A percentile compares a stretch with the other conserved stretches of the same genome.
These are phyloP conservation scores for Yamadazyma blattariae DNA, from an alignment of 1,139 yeast genomes.

Conservation along the genomic window DNA sequence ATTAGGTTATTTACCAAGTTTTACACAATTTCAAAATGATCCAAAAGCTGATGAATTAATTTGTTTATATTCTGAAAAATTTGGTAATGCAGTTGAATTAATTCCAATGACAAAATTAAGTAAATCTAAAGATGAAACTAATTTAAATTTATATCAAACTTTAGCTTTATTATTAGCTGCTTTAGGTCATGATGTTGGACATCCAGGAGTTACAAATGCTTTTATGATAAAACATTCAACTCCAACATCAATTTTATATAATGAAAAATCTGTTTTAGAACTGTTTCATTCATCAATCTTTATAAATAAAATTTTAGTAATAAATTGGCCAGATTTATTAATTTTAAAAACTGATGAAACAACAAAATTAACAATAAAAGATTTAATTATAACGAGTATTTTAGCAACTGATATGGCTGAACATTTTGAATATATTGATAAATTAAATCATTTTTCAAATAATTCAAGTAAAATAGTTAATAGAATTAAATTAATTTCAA, in stretches of 20 bases:
- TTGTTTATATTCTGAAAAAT: constrained; percentile 13
- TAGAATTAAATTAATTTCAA: constrained; percentile 50
- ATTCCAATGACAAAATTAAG: constrained; percentile 12
- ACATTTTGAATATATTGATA: constrained; percentile 71
- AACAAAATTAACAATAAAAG: constrained; percentile 20
- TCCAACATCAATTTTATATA: constrained; percentile 62
- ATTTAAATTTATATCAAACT: constrained; percentile 46
- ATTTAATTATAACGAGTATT: constrained; percentile 46
- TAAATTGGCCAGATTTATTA: constrained; percentile 62
- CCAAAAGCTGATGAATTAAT: constrained; percentile 26
- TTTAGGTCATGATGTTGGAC: constrained; percentile 93
- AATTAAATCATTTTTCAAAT: constrained; percentile 25
- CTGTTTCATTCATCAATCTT: constrained; percentile 80
- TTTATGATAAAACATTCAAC: constrained; percentile 62
- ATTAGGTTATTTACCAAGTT: constrained; percentile 45
- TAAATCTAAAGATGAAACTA: constrained; percentile 10
- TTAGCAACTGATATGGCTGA: constrained; percentile 94
- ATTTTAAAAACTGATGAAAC: constrained; percentile 17
- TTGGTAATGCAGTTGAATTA: constrained; percentile 16
- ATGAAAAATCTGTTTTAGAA: constrained; percentile 73
- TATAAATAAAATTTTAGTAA: constrained; percentile 49
- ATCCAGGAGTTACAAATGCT: constrained; percentile 89
- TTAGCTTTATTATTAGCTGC: constrained; percentile 74
- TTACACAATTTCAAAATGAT: constrained; percentile 32
- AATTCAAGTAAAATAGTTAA: constrained; percentile 17